Evolutionary conservation across 1,139 yeast genomes (phyloP), one percentile per base, ranked within the genome.

Genomic region (Wickerhamomyces sp.): DNA sequence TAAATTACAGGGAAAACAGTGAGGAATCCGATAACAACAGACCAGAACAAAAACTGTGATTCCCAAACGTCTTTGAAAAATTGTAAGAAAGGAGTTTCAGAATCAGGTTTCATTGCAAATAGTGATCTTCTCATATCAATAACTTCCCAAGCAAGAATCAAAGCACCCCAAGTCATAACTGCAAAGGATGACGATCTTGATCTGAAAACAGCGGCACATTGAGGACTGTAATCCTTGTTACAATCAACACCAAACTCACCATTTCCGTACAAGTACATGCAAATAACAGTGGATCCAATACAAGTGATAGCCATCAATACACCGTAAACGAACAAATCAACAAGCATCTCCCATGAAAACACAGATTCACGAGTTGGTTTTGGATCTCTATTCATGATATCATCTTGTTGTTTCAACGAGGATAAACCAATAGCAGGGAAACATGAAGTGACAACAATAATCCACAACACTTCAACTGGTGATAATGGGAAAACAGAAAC

Each of bases 361-460:
- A 82, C 78, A 24, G 73, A 70, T 34, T 68, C 70, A 44, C 69
- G 76, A 13, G 74, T 59, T 37, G 70, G 70, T 41, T 68, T 70
- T 31, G 91, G 91, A 21, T 84, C 82, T 40, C 67, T 64, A 25
- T 73, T 70, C 74, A 83, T 75, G 31, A 81, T 65, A 54, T 79
- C 88, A 28, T 77, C 76, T 38, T 70, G 64, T 89, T 38, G 60
- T 65, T 57, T 82, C 88, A 44, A 79, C 5, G 30, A 73, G 45
- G 88, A 88, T 36, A 83, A 71, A n/a, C 91, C 91, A 87, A 83
- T 82, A 19, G 91, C 91, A 33, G 91, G 93, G 67, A 82, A 80
- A 47, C 88, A 78, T 5, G 88, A 78, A 3, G 91, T 82, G 26
- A 81, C 75, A 55, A 83, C 86, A 52, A 82, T 74, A 54, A 82